Conservation (phyloP, 306 rosid genomes). For the Quercus bicolor region DNA sequence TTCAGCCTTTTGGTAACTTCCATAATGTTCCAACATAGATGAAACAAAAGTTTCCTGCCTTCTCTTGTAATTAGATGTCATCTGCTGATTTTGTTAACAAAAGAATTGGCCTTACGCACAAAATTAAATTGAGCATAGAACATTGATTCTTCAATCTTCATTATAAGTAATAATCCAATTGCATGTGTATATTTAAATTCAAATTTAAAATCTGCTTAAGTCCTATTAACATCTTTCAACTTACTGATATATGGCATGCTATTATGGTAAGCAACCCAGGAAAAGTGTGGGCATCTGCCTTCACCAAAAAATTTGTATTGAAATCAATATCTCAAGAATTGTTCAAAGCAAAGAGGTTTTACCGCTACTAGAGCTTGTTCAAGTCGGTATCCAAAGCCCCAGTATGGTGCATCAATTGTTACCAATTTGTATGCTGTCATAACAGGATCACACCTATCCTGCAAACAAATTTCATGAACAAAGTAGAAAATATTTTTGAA, state of each 20-base stretch:
- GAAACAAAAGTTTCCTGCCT: not conserved
- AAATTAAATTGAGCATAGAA: not conserved
- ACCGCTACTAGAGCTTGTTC: slow-evolving; percentile 45
- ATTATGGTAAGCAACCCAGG: not conserved
- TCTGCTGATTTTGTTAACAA: not conserved
- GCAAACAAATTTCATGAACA: slow-evolving; percentile 4
- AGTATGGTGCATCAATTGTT: slow-evolving; percentile 47
- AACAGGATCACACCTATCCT: slow-evolving; percentile 34
- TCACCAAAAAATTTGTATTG: not conserved
- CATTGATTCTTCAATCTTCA: not conserved
- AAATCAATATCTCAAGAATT: not conserved
- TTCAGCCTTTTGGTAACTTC: not conserved
- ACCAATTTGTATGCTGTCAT: slow-evolving; percentile 54
- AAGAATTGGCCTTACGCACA: not conserved
- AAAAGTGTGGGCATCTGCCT: not conserved
- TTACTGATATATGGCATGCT: not conserved
- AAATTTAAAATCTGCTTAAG: not conserved
- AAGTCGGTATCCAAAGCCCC: slow-evolving; percentile 46
- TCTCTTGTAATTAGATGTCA: not conserved
- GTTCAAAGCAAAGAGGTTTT: not conserved
- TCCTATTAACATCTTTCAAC: not conserved
- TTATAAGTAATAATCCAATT: not conserved
- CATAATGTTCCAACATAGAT: not conserved
- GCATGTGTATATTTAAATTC: not conserved
- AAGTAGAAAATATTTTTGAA: not conserved